Evolutionary conservation across 345 rosid species (phyloP).

Genomic region (Turnera subulata): DNA sequence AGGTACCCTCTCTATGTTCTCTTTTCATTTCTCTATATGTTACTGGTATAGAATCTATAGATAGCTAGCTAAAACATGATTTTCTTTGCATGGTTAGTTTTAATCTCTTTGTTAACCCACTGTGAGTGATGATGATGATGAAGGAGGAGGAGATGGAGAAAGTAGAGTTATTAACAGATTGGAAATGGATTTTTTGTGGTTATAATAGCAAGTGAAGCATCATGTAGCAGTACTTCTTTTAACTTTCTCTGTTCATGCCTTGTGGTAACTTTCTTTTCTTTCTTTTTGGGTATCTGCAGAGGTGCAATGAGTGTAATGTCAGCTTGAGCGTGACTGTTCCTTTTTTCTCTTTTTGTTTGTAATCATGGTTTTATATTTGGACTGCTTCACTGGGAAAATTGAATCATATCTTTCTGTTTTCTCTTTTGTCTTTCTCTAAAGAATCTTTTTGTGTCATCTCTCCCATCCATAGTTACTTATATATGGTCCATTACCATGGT

Average conservation of each 20-base stretch:
- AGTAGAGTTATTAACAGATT: neutral
- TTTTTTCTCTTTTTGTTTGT: slow-evolving; percentile 17
- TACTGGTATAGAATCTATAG: too few species aligned
- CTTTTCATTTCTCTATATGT: neutral
- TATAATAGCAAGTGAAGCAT: slow-evolving; percentile 3
- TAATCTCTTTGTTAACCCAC: neutral
- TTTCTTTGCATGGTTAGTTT: neutral
- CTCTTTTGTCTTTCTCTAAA: neutral
- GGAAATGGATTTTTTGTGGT: too few species aligned
- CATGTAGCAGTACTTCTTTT: neutral
- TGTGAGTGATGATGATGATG: neutral
- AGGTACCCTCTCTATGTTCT: slow-evolving; percentile 9
- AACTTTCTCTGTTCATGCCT: too few species aligned
- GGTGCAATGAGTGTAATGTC: slow-evolving; percentile 27
- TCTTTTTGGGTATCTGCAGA: slow-evolving; percentile 13
- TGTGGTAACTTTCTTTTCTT: neutral
- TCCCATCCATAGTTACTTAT: too few species aligned
- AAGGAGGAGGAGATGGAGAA: neutral
- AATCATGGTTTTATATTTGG: slow-evolving; percentile 20
- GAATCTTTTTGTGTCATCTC: too few species aligned
- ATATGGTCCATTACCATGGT: too few species aligned
- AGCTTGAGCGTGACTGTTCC: slow-evolving; percentile 29
- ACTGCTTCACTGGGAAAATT: slow-evolving; percentile 14
- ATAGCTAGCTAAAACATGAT: too few species aligned
- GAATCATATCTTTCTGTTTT: neutral